Evolutionary conservation across 306 rosid species (phyloP).

Genomic region (Vicia villosa): DNA sequence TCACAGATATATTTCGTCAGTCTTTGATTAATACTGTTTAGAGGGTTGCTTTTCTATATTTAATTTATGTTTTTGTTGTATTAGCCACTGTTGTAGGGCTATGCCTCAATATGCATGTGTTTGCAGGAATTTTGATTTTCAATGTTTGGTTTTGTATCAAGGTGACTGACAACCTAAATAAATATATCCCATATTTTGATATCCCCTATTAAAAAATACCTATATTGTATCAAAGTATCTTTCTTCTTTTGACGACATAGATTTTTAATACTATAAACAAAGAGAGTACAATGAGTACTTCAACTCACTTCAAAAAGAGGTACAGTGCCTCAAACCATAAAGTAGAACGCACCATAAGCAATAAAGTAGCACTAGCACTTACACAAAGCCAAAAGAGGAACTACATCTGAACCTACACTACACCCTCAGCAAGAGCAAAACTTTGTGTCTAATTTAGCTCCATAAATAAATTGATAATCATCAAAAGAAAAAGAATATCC

Average conservation of each 20-base stretch:
- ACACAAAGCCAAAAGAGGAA: too few relatives aligned
- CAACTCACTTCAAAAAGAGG: background rate
- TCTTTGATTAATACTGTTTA: conserved; percentile 19
- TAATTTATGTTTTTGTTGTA: conserved; percentile 26
- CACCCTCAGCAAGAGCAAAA: background rate
- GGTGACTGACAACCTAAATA: conserved; percentile 15
- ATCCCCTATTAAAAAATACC: background rate
- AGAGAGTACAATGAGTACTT: background rate
- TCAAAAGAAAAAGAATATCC: too few relatives aligned
- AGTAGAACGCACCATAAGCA: background rate
- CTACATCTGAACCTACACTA: too few relatives aligned
- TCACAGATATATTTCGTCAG: background rate
- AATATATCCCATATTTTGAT: background rate
- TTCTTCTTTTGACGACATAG: background rate
- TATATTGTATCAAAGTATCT: background rate
- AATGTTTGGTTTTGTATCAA: conserved; percentile 8
- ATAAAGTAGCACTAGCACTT: background rate
- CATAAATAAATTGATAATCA: background rate
- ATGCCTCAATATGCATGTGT: conserved; percentile 16
- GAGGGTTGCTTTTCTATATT: conserved; percentile 10
- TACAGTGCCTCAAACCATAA: background rate
- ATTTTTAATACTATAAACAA: background rate
- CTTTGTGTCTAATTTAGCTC: background rate
- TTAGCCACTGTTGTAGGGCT: conserved; percentile 32
- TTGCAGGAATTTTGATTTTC: conserved; percentile 35